These are phyloP conservation scores for Kockovaella imperatae DNA, from an alignment of 768 basidiomycete species.

Conservation along the genomic window DNA sequence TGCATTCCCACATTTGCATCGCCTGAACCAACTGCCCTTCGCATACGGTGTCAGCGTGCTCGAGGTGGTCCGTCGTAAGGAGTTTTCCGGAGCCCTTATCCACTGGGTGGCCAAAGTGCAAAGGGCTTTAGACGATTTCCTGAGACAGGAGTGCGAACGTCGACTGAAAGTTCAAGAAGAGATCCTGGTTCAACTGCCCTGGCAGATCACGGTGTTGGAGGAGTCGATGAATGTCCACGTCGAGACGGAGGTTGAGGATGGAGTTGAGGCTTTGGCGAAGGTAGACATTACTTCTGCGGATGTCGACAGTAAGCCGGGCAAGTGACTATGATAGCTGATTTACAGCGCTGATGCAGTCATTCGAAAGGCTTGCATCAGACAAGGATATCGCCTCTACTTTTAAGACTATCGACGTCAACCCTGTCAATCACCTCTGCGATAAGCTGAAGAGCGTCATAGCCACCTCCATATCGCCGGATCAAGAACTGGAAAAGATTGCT, in stretches of 20 bases:
- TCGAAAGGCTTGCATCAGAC: constrained; percentile 23
- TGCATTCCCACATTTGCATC: constrained; percentile 81
- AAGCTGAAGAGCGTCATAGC: neutral
- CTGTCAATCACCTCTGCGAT: constrained; percentile 57
- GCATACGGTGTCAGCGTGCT: constrained; percentile 85
- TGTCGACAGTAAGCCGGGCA: constrained; percentile 57
- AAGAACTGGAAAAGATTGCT: too few species aligned
- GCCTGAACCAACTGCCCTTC: constrained; percentile 81
- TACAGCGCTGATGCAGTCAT: constrained; percentile 26
- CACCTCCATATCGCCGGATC: too few species aligned
- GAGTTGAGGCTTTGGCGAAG: constrained; percentile 50
- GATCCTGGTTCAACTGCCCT: constrained; percentile 77
- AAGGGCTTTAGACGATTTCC: constrained; percentile 78
- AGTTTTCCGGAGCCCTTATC: constrained; percentile 81
- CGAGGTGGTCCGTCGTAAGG: constrained; percentile 82
- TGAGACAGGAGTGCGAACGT: constrained; percentile 68
- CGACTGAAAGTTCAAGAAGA: constrained; percentile 79
- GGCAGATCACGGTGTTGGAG: constrained; percentile 71
- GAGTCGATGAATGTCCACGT: constrained; percentile 63
- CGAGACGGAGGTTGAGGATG: constrained; percentile 68
- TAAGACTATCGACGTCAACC: constrained; percentile 33
- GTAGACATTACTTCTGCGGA: constrained; percentile 64
- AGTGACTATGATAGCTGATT: neutral
- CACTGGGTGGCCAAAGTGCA: constrained; percentile 71
- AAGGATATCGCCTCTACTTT: constrained; percentile 22